These are phyloP conservation scores for Glycine soja DNA, from an alignment of 306 rosid genomes.

Conservation along the genomic window DNA sequence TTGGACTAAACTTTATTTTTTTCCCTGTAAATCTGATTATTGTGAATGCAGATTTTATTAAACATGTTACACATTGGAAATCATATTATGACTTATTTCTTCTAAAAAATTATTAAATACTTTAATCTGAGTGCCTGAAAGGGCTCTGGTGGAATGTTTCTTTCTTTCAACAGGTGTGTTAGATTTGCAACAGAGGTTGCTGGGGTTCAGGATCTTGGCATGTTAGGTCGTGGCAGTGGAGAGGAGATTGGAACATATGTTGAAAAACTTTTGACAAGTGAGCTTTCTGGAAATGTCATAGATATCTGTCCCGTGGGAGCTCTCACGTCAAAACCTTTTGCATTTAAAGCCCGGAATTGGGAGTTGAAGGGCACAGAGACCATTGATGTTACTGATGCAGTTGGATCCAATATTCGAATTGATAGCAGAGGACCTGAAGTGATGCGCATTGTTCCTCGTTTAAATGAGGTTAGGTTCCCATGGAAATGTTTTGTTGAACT, in stretches of 20 bases:
- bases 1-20: not conserved
- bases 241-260: constrained; percentile 99
- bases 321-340: constrained; percentile 97
- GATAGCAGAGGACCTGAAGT: constrained; percentile 99
- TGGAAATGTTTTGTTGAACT: constrained; percentile 37
- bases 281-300: constrained; percentile 98
- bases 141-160: constrained; percentile 42
- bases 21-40: constrained; percentile 24
- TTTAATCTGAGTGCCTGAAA: constrained; percentile 36
- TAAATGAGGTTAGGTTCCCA: constrained; percentile 79
- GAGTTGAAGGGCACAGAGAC: constrained; percentile 94
- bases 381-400: constrained; percentile 98
- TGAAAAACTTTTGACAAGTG: constrained; percentile 96
- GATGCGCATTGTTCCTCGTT: constrained; percentile 91
- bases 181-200: constrained; percentile 99
- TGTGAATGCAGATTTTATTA: constrained; percentile 19
- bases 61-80: constrained; percentile 21
- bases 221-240: constrained; percentile 99
- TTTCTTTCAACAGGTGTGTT: constrained; percentile 76
- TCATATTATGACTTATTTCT: not conserved
- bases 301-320: constrained; percentile 99
- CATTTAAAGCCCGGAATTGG: constrained; percentile 98
- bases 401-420: constrained; percentile 95
- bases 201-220: constrained; percentile 98
- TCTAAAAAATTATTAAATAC: not conserved